phyloP scores from a whole-genome alignment of 495 filamentous ascomycete species.

The Rostrohypoxylon terebratum region DNA sequence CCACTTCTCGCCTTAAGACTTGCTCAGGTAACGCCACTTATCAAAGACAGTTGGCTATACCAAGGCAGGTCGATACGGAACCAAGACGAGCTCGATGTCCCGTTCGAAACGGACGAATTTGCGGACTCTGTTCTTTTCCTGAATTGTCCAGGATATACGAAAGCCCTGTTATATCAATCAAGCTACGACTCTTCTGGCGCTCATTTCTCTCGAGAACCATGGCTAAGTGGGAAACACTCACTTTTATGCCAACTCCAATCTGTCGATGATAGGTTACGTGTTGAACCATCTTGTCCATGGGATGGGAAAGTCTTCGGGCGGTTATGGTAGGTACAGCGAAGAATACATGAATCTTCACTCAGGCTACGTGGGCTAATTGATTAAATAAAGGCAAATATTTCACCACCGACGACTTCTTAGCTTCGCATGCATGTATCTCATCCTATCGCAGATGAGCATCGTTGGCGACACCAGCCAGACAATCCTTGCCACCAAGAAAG shows the following conservation, averaged over 20 bases:
- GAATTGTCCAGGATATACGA: constrained; percentile 26
- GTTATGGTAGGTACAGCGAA: constrained; percentile 19
- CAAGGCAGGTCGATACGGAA: constrained; percentile 33
- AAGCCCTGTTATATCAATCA: constrained; percentile 24
- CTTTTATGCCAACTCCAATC: constrained; percentile 33
- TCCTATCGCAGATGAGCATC: constrained; percentile 29
- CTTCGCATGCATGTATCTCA: constrained; percentile 37
- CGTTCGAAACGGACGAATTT: constrained; percentile 31
- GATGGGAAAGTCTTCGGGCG: constrained; percentile 38
- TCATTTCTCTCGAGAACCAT: constrained; percentile 27
- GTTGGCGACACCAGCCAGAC: constrained; percentile 19
- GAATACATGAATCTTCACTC: not conserved
- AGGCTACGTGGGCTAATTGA: not conserved
- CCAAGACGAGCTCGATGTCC: constrained; percentile 12
- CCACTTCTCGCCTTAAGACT: constrained; percentile 10
- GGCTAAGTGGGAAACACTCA: constrained; percentile 32
- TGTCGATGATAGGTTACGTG: constrained; percentile 25
- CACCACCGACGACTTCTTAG: constrained; percentile 33
- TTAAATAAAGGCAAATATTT: constrained; percentile 30
- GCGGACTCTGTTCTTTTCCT: constrained; percentile 26
- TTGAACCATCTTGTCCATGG: constrained; percentile 31
- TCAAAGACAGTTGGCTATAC: constrained; percentile 23
- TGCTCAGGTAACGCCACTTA: constrained; percentile 6
- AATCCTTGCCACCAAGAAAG: constrained; percentile 32
- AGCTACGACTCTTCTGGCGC: constrained; percentile 27